Conservation (phyloP, 495 filamentous ascomycete species). For the Aspergillus leporis region DNA sequence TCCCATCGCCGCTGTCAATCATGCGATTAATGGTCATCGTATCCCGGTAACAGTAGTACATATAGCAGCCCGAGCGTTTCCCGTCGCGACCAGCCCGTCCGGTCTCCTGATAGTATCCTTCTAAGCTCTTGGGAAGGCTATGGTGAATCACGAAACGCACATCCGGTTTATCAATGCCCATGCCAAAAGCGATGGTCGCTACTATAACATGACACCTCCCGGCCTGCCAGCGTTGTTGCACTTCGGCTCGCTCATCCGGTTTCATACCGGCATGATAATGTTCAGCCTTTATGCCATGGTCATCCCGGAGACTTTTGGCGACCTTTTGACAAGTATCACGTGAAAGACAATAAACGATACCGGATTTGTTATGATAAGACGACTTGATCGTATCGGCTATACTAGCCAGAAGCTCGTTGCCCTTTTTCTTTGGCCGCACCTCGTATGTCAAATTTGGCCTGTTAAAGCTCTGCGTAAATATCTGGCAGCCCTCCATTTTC, state of each 20-base stretch:
- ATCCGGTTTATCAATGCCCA: constrained; percentile 97
- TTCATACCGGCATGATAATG: constrained; percentile 86
- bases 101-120: constrained; percentile 98
- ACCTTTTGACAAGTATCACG: constrained; percentile 77
- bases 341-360: constrained; percentile 94
- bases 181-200: constrained; percentile 98
- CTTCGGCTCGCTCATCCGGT: constrained; percentile 56
- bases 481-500: constrained; percentile 69
- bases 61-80: constrained; percentile 79
- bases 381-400: constrained; percentile 72
- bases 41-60: constrained; percentile 84
- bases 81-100: constrained; percentile 93
- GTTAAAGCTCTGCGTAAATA: constrained; percentile 91
- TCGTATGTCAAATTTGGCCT: constrained; percentile 88
- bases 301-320: constrained; percentile 61
- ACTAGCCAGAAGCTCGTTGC: constrained; percentile 56
- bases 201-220: constrained; percentile 85
- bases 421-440: constrained; percentile 60
- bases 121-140: constrained; percentile 88
- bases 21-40: constrained; percentile 62
- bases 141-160: constrained; percentile 96
- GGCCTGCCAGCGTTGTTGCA: constrained; percentile 81
- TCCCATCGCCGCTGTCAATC: constrained; percentile 77
- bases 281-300: constrained; percentile 67
- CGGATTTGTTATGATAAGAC: constrained; percentile 67